These are phyloP conservation scores for Drosera capensis DNA, from an alignment of 148 eudicot genomes.

Conservation along the genomic window DNA sequence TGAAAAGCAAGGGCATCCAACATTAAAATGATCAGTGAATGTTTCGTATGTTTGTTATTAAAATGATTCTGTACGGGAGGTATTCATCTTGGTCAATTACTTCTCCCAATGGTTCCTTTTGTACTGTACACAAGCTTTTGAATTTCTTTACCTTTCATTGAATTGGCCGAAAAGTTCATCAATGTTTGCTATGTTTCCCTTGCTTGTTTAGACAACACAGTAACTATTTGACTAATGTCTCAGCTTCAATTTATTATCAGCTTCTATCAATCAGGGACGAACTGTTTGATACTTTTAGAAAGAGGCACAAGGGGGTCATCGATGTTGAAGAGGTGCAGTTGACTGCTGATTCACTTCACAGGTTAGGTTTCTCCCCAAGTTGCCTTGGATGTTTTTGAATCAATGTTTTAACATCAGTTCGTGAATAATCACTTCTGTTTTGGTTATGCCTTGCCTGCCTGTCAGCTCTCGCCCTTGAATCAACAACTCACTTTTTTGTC, in stretches of 20 bases:
- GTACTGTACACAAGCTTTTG: too few relatives aligned
- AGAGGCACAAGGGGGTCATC: conserved; percentile 94
- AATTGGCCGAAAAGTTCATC: too few relatives aligned
- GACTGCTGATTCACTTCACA: conserved; percentile 80
- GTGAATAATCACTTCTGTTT: background rate
- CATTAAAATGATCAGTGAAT: too few relatives aligned
- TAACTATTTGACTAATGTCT: conserved; percentile 7
- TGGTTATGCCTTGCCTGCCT: background rate
- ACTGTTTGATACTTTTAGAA: conserved; percentile 89
- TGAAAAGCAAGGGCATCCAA: too few relatives aligned
- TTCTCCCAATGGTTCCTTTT: too few relatives aligned
- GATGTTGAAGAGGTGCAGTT: conserved; percentile 90
- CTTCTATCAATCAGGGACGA: conserved; percentile 77
- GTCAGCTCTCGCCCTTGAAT: background rate
- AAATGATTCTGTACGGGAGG: too few relatives aligned
- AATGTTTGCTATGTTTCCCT: too few relatives aligned
- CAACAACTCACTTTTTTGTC: background rate
- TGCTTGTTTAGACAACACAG: too few relatives aligned
- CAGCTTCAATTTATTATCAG: conserved; percentile 23
- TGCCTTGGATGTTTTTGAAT: background rate
- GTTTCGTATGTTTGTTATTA: too few relatives aligned
- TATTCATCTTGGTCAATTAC: too few relatives aligned
- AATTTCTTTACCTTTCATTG: background rate
- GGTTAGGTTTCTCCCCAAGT: conserved; percentile 24
- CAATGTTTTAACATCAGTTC: background rate